Conservation (phyloP, 495 filamentous ascomycete species). For the Penicillium macrosclerotiorum region DNA sequence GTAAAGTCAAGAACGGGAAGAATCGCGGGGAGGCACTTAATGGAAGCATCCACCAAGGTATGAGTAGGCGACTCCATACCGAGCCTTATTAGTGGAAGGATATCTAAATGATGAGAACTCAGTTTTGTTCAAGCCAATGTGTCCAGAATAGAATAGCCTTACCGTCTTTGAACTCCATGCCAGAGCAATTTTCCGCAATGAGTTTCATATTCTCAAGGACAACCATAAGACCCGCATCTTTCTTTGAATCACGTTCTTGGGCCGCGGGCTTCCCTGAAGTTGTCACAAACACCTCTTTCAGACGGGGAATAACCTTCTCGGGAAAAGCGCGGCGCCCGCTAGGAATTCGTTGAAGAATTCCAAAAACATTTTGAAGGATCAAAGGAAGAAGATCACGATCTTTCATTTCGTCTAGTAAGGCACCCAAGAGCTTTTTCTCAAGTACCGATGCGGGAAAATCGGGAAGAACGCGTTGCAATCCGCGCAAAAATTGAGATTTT, state of each 20-base stretch:
- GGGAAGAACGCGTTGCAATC: slow-evolving; percentile 77
- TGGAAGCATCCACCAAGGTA: slow-evolving; percentile 77
- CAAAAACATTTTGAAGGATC: slow-evolving; percentile 86
- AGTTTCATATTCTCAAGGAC: slow-evolving; percentile 76
- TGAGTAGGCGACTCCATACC: slow-evolving; percentile 88
- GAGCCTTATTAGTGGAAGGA: slow-evolving; percentile 77
- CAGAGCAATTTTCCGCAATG: slow-evolving; percentile 75
- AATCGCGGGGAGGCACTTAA: slow-evolving; percentile 69
- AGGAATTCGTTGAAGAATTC: slow-evolving; percentile 73
- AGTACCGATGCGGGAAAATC: slow-evolving; percentile 91
- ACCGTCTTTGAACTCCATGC: slow-evolving; percentile 94
- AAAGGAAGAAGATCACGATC: slow-evolving; percentile 81
- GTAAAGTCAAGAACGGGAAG: slow-evolving; percentile 87
- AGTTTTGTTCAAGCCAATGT: neutral
- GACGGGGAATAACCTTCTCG: slow-evolving; percentile 76
- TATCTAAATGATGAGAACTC: slow-evolving; percentile 50
- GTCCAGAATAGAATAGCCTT: slow-evolving; percentile 29
- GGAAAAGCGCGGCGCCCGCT: slow-evolving; percentile 73
- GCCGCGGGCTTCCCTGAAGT: slow-evolving; percentile 43
- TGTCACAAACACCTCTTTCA: slow-evolving; percentile 77
- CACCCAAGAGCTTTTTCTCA: slow-evolving; percentile 90
- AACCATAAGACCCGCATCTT: slow-evolving; percentile 88
- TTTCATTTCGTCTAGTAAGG: slow-evolving; percentile 85
- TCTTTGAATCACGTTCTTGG: slow-evolving; percentile 72
- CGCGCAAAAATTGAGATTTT: slow-evolving; percentile 87